Evolutionary conservation across 2,329 filamentous ascomycete genomes (phyloP), one percentile per base, ranked within the genome.

Genomic region (Fonsecaea monophora): DNA sequence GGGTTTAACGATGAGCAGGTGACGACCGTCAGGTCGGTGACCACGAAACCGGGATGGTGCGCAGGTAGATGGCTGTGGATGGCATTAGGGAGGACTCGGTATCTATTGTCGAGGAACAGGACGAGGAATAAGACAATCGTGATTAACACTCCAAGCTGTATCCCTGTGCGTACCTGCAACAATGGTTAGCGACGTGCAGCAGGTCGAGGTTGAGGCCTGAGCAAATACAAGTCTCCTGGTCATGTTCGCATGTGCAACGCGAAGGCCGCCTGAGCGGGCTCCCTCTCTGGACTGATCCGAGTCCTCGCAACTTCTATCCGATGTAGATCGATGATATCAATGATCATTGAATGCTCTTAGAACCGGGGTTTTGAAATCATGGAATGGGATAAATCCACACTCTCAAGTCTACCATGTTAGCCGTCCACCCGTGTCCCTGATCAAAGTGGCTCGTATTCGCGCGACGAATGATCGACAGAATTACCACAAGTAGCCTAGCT

Each of bases 11-110:
- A 85, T 8, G 90, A 92, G 80, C 94, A 97, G 60, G 85, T 89
- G 18, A 87, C 85, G 70, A 97, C 85, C 38, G 89, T 91, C 67
- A 97, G 84, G 80, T 97, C 94, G 75, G 92, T 96, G 74, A 97
- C 87, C 74, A 96, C 89, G 67, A 90, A 86, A 70, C 93, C 93
- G 53, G 91, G 87, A 75, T 96, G 91, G 79, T 97, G 93, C 68
- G 89, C 87, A 32, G 94, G 94, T 74, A 96, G 88, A 78, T 94
- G 92, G 77, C 88, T 90, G 83, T 97, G 94, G 72, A 97, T 90
- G 67, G 90, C 87, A 74, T 89, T 88, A 50, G 94, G 94, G 40
- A 97, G 87, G 67, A 97, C 90, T 72, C 91, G 87, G 82, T 95
- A 96, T 77, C 90, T 92, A 75, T 89, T 91, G 81, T 97, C 94